These are phyloP conservation scores for Dendrobium huoshanense DNA, from an alignment of 106 monocot genomes.

Conservation along the genomic window DNA sequence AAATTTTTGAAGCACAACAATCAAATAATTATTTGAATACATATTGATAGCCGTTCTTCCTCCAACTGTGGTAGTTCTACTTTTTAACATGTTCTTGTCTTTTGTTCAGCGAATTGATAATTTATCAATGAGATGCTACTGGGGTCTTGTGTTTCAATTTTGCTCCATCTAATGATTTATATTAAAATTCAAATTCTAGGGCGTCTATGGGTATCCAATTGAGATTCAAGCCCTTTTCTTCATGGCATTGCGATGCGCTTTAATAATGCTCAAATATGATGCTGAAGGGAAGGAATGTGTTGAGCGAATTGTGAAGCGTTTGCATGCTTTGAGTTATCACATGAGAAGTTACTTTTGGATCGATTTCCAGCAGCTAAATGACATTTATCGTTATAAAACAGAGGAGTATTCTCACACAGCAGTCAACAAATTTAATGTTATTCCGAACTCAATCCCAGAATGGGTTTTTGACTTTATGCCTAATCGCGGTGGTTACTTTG, in stretches of 20 bases:
- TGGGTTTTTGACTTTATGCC: conserved; percentile 57
- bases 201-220: conserved; percentile 49
- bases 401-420: conserved; percentile 54
- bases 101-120: not conserved
- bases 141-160: not conserved
- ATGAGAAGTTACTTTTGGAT: conserved; percentile 54
- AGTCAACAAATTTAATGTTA: conserved; percentile 47
- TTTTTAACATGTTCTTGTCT: not conserved
- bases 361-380: conserved; percentile 43
- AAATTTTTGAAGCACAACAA: too few species aligned
- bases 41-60: not conserved
- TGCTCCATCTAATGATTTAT: not conserved
- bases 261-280: conserved; percentile 38
- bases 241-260: conserved; percentile 39
- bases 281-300: conserved; percentile 41
- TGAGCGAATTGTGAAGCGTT: conserved; percentile 41
- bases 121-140: not conserved
- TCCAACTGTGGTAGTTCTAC: not conserved
- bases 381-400: conserved; percentile 48
- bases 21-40: not conserved
- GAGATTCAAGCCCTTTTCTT: conserved; percentile 56
- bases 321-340: conserved; percentile 46
- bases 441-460: conserved; percentile 43
- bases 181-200: conserved; percentile 17
- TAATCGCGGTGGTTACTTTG: conserved; percentile 36